Evolutionary conservation across 495 filamentous ascomycete genomes (phyloP).

Genomic region (Echria macrotheca): DNA sequence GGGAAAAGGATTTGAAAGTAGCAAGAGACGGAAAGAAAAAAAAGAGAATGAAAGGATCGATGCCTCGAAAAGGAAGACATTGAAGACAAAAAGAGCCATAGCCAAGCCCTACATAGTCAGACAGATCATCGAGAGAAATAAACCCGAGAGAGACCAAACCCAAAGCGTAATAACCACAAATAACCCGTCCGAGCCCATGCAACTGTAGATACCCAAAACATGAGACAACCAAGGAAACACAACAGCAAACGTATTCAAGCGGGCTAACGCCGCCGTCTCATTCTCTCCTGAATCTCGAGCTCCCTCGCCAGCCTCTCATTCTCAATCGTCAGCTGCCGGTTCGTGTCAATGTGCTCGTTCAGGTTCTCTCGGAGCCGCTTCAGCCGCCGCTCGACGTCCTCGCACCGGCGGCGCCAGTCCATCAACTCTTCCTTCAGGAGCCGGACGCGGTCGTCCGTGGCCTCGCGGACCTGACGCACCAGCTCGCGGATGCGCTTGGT

Average conservation of each 20-base stretch:
- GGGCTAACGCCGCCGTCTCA: conserved; percentile 1
- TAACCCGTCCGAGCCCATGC: too few relatives aligned
- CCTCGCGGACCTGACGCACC: conserved; percentile 11
- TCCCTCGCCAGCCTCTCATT: conserved; percentile 11
- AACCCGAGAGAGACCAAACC: background rate
- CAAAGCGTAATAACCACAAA: background rate
- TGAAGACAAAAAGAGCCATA: too few relatives aligned
- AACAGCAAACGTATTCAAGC: too few relatives aligned
- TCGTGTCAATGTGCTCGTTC: conserved; percentile 14
- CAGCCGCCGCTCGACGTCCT: conserved; percentile 13
- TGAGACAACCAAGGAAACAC: too few relatives aligned
- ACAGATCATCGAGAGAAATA: too few relatives aligned
- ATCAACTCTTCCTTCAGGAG: conserved; percentile 11
- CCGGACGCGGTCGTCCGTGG: conserved; percentile 6
- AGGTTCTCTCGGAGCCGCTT: conserved; percentile 12
- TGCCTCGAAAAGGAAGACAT: too few relatives aligned
- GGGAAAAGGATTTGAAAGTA: too few relatives aligned
- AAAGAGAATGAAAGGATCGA: too few relatives aligned
- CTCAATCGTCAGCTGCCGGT: conserved; percentile 12
- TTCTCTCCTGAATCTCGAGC: background rate
- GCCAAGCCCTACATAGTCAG: too few relatives aligned
- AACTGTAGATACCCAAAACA: too few relatives aligned
- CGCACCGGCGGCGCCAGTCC: conserved; percentile 16
- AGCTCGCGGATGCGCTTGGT: conserved; percentile 11
- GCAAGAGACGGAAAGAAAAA: too few relatives aligned